Base-by-base conservation (phyloP, 805 yeast genomes). In the Kodamaea sagamina region DNA sequence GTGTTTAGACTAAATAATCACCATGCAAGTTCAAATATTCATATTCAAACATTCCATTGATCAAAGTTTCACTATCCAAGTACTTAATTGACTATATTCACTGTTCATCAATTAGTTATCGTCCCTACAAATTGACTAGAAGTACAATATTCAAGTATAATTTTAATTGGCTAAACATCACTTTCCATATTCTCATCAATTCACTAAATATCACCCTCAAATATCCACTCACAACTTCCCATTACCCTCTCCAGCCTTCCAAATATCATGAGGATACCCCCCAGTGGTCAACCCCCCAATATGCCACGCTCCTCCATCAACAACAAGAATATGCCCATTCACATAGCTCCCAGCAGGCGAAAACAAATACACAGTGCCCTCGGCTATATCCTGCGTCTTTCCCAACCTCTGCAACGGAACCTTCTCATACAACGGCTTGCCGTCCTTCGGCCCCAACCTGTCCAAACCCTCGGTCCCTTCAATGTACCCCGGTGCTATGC, bases 261-360 rank as follows among this genome's bases (percentile, higher is more conserved):
- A 13, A 15, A 29, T 29, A 29, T 29, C 34, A 13, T 15, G 19
- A 15, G 34, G 34, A 15, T 29, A 29, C 3, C 17, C 17, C 5
- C 26, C 26, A 15, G 37, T 34, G 10, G 37, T 34, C 37, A 34
- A 21, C 11, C 37, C 37, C 13, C 37, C 37, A 34, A 34, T 34
- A 57, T 87, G 96, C 96, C 97, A 89, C 46, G 79, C 73, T 2
- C 84, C 98, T 41, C 97, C 97, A 65, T 90, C 98, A 6, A 92
- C 96, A 12, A 87, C 84, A 29, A 79, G 73, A 9, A 82, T 70
- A 4, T 89, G 78, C n/a, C 97, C 97, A 11, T 85, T 82, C 21
- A 90, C 74, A 61, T 81, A 90, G 4, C 69, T 53, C 6, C 90
- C 88, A 4, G 96, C 96, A 2, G 84, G 84, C 38, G 95, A 85